Conservation (phyloP, 1,284 basidiomycete species). For the Marasmius oreades region DNA sequence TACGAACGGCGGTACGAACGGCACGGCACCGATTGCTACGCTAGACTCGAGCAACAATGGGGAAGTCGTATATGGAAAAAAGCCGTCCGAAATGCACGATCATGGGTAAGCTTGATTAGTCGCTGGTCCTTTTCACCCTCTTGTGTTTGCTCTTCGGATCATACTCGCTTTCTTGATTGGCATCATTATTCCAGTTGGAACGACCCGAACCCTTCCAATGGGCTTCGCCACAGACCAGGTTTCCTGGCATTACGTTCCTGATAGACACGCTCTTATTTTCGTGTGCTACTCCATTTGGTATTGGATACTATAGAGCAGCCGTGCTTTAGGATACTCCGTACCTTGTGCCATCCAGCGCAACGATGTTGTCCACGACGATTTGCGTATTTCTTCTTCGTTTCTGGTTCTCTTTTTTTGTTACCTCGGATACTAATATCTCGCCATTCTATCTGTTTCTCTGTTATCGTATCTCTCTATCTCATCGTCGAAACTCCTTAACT, state of each 20-base stretch:
- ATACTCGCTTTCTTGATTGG: conserved; percentile 8
- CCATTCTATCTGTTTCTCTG: conserved; percentile 18
- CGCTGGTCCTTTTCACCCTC: conserved; percentile 15
- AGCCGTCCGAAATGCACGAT: conserved; percentile 89
- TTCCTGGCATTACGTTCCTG: background rate
- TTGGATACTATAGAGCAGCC: conserved; percentile 3
- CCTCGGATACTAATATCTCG: conserved; percentile 20
- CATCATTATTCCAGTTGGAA: conserved; percentile 6
- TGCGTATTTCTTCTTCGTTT: background rate
- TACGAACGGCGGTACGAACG: conserved; percentile 4
- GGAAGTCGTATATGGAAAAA: conserved; percentile 47
- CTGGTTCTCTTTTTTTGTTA: background rate
- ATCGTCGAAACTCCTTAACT: conserved; percentile 18
- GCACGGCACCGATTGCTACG: conserved; percentile 16
- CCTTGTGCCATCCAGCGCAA: background rate
- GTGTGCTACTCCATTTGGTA: background rate
- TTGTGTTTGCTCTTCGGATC: conserved; percentile 17
- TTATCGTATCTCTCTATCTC: conserved; percentile 13
- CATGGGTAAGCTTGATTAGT: conserved; percentile 74
- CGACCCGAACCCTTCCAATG: background rate
- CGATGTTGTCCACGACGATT: background rate
- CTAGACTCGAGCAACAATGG: conserved; percentile 21
- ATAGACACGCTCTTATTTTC: background rate
- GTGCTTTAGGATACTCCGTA: background rate
- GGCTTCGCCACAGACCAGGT: background rate